Conservation (phyloP, 805 yeast genomes). For the Candida namnaoensis region DNA sequence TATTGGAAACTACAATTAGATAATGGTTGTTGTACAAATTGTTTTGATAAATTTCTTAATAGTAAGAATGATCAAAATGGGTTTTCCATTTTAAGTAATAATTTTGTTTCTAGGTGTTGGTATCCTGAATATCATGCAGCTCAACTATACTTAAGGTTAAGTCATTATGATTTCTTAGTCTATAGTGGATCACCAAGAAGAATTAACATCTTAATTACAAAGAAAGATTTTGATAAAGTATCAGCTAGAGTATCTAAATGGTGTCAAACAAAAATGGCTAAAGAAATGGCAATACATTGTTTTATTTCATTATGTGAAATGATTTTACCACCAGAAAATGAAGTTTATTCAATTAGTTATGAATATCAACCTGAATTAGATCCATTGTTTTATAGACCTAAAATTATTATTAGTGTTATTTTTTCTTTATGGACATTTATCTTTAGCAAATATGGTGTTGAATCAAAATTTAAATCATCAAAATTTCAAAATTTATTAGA, state of each 20-base stretch:
- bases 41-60: background rate
- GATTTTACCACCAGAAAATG: constrained; percentile 19
- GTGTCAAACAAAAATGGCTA: constrained; percentile 32
- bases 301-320: constrained; percentile 42
- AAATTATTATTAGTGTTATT: constrained; percentile 18
- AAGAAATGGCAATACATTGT: constrained; percentile 38
- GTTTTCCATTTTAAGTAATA: no score
- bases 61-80: no score
- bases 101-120: constrained; percentile 25
- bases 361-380: constrained; percentile 19
- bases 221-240: constrained; percentile 28
- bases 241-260: constrained; percentile 33
- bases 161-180: constrained; percentile 54
- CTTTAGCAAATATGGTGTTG: constrained; percentile 29
- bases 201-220: constrained; percentile 42
- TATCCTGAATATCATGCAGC: constrained; percentile 51
- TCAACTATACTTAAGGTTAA: constrained; percentile 48
- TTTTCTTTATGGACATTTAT: constrained; percentile 33
- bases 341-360: background rate
- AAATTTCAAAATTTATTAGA: constrained; percentile 7
- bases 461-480: constrained; percentile 12
- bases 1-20: constrained; percentile 34
- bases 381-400: constrained; percentile 20
- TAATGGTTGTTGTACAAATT: background rate
- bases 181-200: constrained; percentile 62